Base-by-base conservation (phyloP, 495 filamentous ascomycete genomes). In the Aspergillus carlsbadensis region DNA sequence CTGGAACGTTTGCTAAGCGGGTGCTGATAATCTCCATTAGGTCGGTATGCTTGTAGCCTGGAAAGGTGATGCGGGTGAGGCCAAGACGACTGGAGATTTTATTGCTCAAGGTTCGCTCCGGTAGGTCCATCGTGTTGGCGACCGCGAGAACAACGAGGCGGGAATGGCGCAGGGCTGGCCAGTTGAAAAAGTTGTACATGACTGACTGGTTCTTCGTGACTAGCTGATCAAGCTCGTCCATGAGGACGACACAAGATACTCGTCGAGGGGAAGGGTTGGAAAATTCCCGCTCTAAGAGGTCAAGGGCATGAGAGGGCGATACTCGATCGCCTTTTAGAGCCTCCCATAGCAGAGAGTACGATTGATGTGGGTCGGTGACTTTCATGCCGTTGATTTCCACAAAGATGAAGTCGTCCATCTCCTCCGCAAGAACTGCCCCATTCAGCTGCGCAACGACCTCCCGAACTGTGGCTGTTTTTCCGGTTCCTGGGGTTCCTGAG, bases 101-200 rank as follows among this genome's bases (percentile, higher is more conserved):
- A 73, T 99, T 99, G 72, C 88, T 92, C 14, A 99, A 79, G 0
- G 95, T 99, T 65, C 95, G 83, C 72, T 99, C 95, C 0, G 95
- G 95, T 18, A 99, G 76, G 71, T 99, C 95, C 95, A 99, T 99
- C 18, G 95, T 99, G 70, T 99, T 99, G 33, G 95, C 95, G 10
- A 99, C 95, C 7, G 95, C 95, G 0, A 99, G 81, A 11, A 99
- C 95, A 66, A 98, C 96, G 33, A 99, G 80, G 42, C 91, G 82
- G 26, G 89, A 94, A 67, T 99, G 91, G 33, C 89, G 84, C 17
- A 96, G 81, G 17, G 87, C 86, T n/a, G 95, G 95, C 95, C 95
- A 99, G 65, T 99, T 99, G 83, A 99, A 99, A 72, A 99, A 99
- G 67, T 99, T 99, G 76, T 99, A 99, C 95, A 99, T 99, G 66